Conservation (phyloP, 2,329 filamentous ascomycete species). For the Fusarium sp. region DNA sequence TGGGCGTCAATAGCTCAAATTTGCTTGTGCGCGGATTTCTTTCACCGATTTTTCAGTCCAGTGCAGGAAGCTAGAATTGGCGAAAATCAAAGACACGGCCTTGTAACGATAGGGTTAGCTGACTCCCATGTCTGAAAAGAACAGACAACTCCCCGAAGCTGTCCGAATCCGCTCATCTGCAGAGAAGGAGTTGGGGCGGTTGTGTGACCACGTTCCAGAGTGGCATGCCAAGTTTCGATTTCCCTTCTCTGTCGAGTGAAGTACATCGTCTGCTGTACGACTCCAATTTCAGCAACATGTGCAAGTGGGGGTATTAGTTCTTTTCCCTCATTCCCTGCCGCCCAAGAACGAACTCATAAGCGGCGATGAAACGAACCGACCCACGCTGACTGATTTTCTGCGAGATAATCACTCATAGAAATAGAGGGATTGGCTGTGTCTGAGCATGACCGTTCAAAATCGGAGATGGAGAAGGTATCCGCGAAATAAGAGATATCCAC, state of each 20-base stretch:
- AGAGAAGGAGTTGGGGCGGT: conserved; percentile 5
- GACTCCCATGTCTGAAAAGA: conserved; percentile 6
- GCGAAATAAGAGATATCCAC: conserved; percentile 32
- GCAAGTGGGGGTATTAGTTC: conserved; percentile 27
- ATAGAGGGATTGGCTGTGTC: conserved; percentile 13
- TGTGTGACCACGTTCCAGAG: conserved; percentile 27
- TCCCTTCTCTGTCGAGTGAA: conserved; percentile 11
- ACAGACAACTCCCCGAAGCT: conserved; percentile 34
- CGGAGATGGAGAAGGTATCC: conserved; percentile 15
- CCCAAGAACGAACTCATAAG: conserved; percentile 26
- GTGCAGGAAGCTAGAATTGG: conserved; percentile 9
- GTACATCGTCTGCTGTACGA: conserved; percentile 1
- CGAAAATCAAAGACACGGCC: conserved; percentile 9
- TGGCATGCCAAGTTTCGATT: conserved; percentile 16
- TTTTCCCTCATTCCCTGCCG: conserved; percentile 13
- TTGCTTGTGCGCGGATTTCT: conserved; percentile 22
- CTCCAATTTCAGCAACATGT: conserved; percentile 9
- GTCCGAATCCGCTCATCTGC: conserved; percentile 17
- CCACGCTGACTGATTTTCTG: conserved; percentile 12
- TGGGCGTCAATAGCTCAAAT: neutral
- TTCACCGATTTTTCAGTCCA: conserved; percentile 25
- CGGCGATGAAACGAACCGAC: conserved; percentile 4
- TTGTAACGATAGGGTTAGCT: conserved; percentile 28
- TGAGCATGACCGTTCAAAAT: conserved; percentile 3
- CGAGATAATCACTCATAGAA: conserved; percentile 32